Conservation (phyloP, 2,329 filamentous ascomycete species). For the Aspergillus caelatus region DNA sequence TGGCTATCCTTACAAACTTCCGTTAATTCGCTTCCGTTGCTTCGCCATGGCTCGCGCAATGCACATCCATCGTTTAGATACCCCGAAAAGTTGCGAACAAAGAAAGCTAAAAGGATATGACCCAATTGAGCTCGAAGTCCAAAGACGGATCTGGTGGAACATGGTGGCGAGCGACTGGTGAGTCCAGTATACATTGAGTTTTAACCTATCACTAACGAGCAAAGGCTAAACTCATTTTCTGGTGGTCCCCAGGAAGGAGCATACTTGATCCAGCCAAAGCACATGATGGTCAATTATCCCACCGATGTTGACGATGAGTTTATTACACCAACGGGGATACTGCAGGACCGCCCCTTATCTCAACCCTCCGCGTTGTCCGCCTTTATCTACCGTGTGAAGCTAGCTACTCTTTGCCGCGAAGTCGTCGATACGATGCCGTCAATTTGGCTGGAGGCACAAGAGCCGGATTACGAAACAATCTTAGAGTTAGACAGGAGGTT, state of each 20-base stretch:
- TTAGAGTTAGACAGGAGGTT: constrained; percentile 3
- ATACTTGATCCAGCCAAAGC: constrained; percentile 25
- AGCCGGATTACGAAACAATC: constrained; percentile 2
- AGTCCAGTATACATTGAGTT: neutral
- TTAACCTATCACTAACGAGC: neutral
- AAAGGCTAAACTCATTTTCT: constrained; percentile 24
- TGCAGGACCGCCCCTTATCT: neutral
- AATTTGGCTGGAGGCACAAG: neutral
- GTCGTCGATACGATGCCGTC: constrained; percentile 9
- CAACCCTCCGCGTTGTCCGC: neutral
- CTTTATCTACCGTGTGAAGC: constrained; percentile 6
- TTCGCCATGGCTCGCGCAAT: constrained; percentile 7
- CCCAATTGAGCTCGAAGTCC: constrained; percentile 26
- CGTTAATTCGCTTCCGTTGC: constrained; percentile 1
- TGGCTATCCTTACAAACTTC: neutral
- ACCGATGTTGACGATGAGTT: constrained; percentile 25
- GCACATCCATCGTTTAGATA: constrained; percentile 10
- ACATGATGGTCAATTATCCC: constrained; percentile 26
- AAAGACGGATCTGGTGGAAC: constrained; percentile 28
- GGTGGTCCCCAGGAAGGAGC: constrained; percentile 23
- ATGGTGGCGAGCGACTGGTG: constrained; percentile 31
- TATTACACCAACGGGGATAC: constrained; percentile 9
- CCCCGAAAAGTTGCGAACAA: neutral
- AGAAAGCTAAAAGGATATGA: constrained; percentile 19
- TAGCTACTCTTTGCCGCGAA: constrained; percentile 8